These are phyloP conservation scores for Eucalyptus rudis DNA, from an alignment of 345 rosid genomes.

Conservation along the genomic window DNA sequence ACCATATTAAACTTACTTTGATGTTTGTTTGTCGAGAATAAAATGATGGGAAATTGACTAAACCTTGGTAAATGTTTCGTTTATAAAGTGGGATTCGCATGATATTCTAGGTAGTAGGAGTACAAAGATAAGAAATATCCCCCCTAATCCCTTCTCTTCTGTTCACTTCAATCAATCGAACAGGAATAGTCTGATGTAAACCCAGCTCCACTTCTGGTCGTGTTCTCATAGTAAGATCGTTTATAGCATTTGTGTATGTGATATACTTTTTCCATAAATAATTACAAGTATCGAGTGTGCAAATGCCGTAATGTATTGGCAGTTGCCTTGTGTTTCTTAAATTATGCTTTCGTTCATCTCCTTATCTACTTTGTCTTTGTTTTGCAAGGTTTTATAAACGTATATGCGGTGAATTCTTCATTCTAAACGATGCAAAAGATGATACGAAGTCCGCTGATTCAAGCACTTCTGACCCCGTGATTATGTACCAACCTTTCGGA, in stretches of 20 bases:
- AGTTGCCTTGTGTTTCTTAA: neutral
- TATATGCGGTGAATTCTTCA: slow-evolving; percentile 62
- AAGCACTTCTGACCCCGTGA: slow-evolving; percentile 17
- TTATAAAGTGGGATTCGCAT: neutral
- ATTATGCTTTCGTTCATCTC: neutral
- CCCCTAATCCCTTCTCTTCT: neutral
- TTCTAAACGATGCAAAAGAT: slow-evolving; percentile 27
- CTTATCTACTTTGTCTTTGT: neutral
- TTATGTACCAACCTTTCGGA: slow-evolving; percentile 73
- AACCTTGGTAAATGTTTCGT: neutral
- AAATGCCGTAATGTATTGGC: neutral
- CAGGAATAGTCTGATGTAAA: neutral
- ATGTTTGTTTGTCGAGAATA: neutral
- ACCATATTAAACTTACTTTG: neutral
- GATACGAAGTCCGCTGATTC: slow-evolving; percentile 26
- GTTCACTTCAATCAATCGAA: neutral
- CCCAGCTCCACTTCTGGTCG: neutral
- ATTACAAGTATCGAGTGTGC: neutral
- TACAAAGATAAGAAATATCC: neutral
- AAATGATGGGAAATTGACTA: neutral
- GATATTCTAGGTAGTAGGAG: neutral
- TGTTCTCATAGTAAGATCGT: neutral
- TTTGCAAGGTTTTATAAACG: slow-evolving; percentile 60
- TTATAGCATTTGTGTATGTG: neutral
- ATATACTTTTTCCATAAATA: neutral